phyloP scores from a whole-genome alignment of 805 yeast genomes.

The Brettanomyces bruxellensis region DNA sequence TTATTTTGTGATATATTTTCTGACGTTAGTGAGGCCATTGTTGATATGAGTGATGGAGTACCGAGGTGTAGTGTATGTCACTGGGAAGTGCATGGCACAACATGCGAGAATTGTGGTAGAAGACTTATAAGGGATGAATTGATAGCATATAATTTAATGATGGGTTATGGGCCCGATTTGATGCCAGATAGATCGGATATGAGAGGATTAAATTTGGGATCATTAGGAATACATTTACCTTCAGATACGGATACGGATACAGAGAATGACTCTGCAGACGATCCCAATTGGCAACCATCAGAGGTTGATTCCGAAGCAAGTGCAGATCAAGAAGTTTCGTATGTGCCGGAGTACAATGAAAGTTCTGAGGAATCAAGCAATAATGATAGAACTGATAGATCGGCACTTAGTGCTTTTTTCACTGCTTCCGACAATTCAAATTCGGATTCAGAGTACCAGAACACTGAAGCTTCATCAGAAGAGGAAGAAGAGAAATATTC shows the following conservation, averaged over 20 bases:
- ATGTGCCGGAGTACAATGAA: no score
- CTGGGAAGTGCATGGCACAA: constrained; percentile 66
- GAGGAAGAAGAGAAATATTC: background rate
- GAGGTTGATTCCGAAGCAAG: constrained; percentile 9
- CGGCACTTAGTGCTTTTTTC: no score
- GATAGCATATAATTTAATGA: no score
- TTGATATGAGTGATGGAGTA: constrained; percentile 63
- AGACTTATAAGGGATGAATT: constrained; percentile 12
- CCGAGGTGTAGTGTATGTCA: constrained; percentile 69
- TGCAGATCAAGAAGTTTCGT: constrained; percentile 2
- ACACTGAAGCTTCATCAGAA: background rate
- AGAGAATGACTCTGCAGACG: background rate
- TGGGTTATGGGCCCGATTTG: no score
- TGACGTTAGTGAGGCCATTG: constrained; percentile 38
- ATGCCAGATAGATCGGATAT: no score
- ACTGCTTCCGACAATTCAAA: background rate
- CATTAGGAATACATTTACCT: background rate
- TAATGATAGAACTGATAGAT: no score
- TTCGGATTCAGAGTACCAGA: background rate
- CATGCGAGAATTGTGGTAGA: constrained; percentile 63
- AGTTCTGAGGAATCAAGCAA: no score
- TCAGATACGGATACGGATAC: constrained; percentile 6
- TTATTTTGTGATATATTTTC: constrained; percentile 44
- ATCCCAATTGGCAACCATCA: no score
- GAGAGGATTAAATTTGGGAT: no score